Base-by-base conservation (phyloP, 345 rosid genomes). In the Rhodomyrtus tomentosa region DNA sequence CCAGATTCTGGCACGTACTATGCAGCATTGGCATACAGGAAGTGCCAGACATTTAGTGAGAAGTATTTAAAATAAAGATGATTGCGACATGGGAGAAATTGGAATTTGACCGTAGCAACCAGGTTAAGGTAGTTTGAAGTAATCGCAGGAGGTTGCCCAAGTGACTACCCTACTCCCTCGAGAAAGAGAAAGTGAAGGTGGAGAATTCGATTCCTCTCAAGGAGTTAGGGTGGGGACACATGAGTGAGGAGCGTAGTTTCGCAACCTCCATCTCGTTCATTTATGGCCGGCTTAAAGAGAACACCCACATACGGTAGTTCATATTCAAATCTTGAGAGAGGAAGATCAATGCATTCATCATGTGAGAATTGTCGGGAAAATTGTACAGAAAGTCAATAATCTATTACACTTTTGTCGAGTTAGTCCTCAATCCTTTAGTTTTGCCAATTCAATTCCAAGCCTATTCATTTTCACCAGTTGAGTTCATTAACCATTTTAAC, bases 151-250 rank as follows among this genome's bases (percentile, higher is more conserved):
- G 50, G 50, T 48, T 48, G 50, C 3, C 2, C 10, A 0, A 48
- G 50, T 10, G 50, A 11, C 11, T 11, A 48, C 50, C 2, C 50
- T 48, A n/a, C n/a, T 48, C 50, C 12, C 50, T 48, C 50, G 9
- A 9, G 12, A 11, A 0, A 9, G 10, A 3, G 50, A 0, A 10
- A 48, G 2, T 2, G n/a, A n/a, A n/a, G n/a, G 11, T 48, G 50
- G 50, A 48, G 50, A 10, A 48, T 48, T 48, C 50, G 50, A 48
- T 48, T 48, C 11, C 11, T 11, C 50, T 9, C 2, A 9, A 3
- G 5, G 50, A 3, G 11, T 10, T 10, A 11, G 50, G 50, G 12
- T 48, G 50, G 0, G 50, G 50, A 48, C 50, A 3, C 11, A 11
- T 10, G 50, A 48, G 11, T 48, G 50, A 48, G 50, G 10, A 48